Base-by-base conservation (phyloP, 139 green algal genomes). In the Coccomyxa sp. region DNA sequence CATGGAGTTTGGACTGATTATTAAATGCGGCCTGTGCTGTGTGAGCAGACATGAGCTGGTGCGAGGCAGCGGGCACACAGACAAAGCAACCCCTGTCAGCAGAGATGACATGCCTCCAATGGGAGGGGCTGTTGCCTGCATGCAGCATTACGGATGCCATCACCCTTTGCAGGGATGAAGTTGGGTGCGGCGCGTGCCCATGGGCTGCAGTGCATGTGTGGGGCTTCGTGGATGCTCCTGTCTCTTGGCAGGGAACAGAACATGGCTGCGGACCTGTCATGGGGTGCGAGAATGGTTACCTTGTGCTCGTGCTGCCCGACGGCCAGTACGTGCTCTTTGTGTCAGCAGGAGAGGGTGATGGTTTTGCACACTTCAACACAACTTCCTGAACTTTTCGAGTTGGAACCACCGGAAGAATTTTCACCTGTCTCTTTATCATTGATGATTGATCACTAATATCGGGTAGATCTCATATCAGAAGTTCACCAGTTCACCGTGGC, bases 261-360 rank as follows among this genome's bases (percentile, higher is more conserved):
- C 45, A 77, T 18, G 63, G 32, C 10, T 38, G 10, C 27, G 25
- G 18, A 14, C 17, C n/a, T 13, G 18, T 23, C 7, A 16, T 31
- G 18, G 71, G n/a, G 13, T 68, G 75, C 14, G 68, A 84, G 15
- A 84, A 84, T 28, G 71, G 80, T 58, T 84, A 81, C 71, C 58
- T n/a, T 51, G 57, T 84, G 21, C 25, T 79, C 0, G 45, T 84
- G 17, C n/a, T 81, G 25, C 81, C 71, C 13, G 45, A 80, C 14
- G 51, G 59, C 25, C 38, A 76, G 28, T 84, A 80, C 59, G 77
- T 74, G 74, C 30, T 84, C 9, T 76, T 76, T 77, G 71, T 84
- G 18, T 71, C 81, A 58, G 77, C 81, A 38, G 81, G 81, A 23
- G 63, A 7, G 7, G 71, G 10, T 13, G 71, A 80, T 30, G 16